A percentile compares a stretch with the other conserved stretches of the same genome.
phyloP scores from a whole-genome alignment of 495 filamentous ascomycete species.

The Clavariopsis aquatica region DNA sequence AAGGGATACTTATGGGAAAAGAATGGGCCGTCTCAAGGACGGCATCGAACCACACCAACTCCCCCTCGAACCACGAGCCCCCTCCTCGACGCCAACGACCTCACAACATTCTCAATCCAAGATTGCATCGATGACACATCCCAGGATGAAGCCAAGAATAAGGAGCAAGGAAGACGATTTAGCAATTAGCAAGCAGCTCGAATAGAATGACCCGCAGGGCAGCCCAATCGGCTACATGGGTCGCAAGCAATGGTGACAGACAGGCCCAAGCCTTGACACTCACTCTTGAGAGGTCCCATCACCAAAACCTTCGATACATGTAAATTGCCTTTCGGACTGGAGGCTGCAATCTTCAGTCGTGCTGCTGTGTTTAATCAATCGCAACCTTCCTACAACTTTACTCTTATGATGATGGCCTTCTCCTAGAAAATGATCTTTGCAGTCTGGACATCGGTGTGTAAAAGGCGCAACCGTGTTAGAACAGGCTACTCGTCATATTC shows the following conservation, averaged over 20 bases:
- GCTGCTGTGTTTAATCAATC: constrained; percentile 20
- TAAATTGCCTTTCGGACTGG: constrained; percentile 12
- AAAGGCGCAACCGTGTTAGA: constrained; percentile 18
- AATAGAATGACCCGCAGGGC: constrained; percentile 13
- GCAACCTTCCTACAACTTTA: not conserved
- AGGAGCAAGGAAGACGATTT: constrained; percentile 10
- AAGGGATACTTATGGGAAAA: constrained; percentile 42
- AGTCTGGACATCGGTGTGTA: constrained; percentile 3
- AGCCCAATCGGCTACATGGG: constrained; percentile 25
- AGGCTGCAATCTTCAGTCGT: constrained; percentile 6
- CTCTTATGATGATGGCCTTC: constrained; percentile 9
- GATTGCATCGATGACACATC: not conserved
- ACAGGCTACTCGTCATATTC: constrained; percentile 17
- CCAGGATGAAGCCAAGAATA: constrained; percentile 16
- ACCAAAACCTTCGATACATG: constrained; percentile 37
- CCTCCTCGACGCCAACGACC: constrained; percentile 9
- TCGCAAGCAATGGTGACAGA: constrained; percentile 51
- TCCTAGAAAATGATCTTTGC: constrained; percentile 3
- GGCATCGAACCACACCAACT: constrained; percentile 28
- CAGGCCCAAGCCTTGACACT: constrained; percentile 96
- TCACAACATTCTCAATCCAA: constrained; percentile 2
- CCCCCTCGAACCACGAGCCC: constrained; percentile 8
- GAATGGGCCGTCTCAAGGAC: constrained; percentile 28
- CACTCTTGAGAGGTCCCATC: constrained; percentile 89
- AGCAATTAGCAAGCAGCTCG: constrained; percentile 17